Evolutionary conservation across 2,329 filamentous ascomycete species (phyloP), one percentile per base, ranked within the genome.

Genomic region (Cordyceps pruinosa): DNA sequence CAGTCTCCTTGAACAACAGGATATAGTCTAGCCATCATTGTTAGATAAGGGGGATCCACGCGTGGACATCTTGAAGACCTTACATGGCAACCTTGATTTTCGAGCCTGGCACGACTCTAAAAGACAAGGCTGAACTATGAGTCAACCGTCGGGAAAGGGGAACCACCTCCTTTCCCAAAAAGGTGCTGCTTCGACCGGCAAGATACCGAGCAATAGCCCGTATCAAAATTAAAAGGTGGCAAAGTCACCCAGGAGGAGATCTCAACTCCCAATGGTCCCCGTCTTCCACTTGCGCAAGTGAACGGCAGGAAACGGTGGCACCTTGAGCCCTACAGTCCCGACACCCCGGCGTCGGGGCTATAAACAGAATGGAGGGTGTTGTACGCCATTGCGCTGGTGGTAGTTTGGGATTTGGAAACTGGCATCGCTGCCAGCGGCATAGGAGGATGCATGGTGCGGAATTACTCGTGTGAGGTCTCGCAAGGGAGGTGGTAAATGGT

Each of bases 301-400:
- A 41, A 46, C 17, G 58, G 61, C 64, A 66, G 58, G 64, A 68
- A 65, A 65, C 64, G 61, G 61, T 49, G 46, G 55, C 57, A 60
- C 49, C 47, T 41, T 39, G 12, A 25, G n/a, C 57, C 61, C 73
- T 75, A 81, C 66, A 76, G 65, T 63, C 64, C 67, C 61, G 64
- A 65, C 60, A 78, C 77, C 78, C 78, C 78, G 63, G 60, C 77
- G 66, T 77, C 80, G 77, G 79, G 79, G 77, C 71, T 79, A 75
- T 75, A 69, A 66, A 70, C 32, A 56, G 56, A 47, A 60, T 6
- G 25, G 35, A 48, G 52, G 60, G 45, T 49, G 52, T 61, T 61
- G 62, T 30, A 23, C 56, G 41, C 49, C 56, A 58, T 52, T 52
- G 56, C 49, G 39, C 48, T 17, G 32, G 5, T 19, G 5, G 13